phyloP scores from a whole-genome alignment of 495 filamentous ascomycete genomes.

The Stereocaulon alpinum region DNA sequence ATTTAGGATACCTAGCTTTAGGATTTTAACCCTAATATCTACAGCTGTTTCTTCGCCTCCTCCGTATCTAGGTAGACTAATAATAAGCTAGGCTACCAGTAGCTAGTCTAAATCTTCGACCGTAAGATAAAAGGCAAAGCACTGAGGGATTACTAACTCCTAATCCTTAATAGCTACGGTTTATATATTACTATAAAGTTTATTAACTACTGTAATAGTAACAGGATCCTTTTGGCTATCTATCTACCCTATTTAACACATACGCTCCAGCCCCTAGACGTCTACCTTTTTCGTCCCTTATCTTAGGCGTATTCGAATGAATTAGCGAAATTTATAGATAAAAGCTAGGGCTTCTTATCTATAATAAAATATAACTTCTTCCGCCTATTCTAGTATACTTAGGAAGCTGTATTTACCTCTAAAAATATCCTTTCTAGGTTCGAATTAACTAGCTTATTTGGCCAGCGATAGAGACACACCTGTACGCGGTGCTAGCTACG shows the following conservation, averaged over 20 bases:
- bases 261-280: conserved; percentile 16
- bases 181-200: too few species aligned
- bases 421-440: background rate
- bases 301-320: conserved; percentile 7
- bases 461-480: too few species aligned
- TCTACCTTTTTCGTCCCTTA: conserved; percentile 9
- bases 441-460: too few species aligned
- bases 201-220: too few species aligned
- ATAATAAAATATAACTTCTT: conserved; percentile 12
- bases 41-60: too few species aligned
- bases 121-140: background rate
- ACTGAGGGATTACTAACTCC: background rate
- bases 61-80: too few species aligned
- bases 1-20: too few species aligned
- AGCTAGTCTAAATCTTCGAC: background rate
- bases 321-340: conserved; percentile 2
- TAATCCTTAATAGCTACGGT: conserved; percentile 2
- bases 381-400: conserved; percentile 9
- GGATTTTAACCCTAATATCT: too few species aligned
- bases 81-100: background rate
- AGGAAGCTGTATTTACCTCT: conserved; percentile 1
- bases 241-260: too few species aligned
- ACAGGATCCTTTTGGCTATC: too few species aligned
- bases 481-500: too few species aligned
- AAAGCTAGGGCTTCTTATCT: conserved; percentile 9